phyloP scores from a whole-genome alignment of 208 protist species.

The Leishmania guyanensis region DNA sequence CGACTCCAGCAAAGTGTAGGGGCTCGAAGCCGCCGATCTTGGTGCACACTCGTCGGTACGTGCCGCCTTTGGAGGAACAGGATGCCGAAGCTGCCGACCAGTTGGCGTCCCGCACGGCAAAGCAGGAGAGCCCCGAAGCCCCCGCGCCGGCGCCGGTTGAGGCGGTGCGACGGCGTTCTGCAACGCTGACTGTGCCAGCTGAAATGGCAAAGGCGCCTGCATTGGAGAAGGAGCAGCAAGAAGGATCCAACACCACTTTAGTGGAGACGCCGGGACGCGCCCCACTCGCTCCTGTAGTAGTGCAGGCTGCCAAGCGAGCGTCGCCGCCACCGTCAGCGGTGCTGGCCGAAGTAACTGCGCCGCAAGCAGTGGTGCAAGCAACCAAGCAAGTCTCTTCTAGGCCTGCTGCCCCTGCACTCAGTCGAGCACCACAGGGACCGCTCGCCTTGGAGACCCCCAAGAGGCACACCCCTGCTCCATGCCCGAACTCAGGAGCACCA shows the following conservation, averaged over 20 bases:
- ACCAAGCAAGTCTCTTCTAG: background rate
- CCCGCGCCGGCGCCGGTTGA: conserved; percentile 12
- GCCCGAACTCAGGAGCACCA: background rate
- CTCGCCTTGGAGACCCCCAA: background rate
- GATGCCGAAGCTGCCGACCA: background rate
- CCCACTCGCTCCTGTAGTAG: background rate
- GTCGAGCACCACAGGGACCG: background rate
- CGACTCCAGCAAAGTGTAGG: conserved; percentile 19
- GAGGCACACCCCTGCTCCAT: background rate
- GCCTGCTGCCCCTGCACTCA: background rate
- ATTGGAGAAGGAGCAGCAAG: background rate
- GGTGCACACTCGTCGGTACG: conserved; percentile 37
- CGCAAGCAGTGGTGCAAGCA: background rate
- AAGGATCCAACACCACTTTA: background rate
- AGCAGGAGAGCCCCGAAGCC: background rate
- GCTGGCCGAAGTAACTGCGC: background rate
- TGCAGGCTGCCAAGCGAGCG: conserved; percentile 17
- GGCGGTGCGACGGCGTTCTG: conserved; percentile 13
- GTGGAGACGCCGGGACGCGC: background rate
- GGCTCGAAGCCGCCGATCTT: conserved; percentile 29
- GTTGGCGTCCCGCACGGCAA: background rate
- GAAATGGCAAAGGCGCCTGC: background rate
- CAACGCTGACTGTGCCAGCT: background rate
- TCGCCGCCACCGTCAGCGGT: background rate
- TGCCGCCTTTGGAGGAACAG: conserved; percentile 21